Conservation (phyloP, 2,329 filamentous ascomycete genomes). For the Xylaria sp. region DNA sequence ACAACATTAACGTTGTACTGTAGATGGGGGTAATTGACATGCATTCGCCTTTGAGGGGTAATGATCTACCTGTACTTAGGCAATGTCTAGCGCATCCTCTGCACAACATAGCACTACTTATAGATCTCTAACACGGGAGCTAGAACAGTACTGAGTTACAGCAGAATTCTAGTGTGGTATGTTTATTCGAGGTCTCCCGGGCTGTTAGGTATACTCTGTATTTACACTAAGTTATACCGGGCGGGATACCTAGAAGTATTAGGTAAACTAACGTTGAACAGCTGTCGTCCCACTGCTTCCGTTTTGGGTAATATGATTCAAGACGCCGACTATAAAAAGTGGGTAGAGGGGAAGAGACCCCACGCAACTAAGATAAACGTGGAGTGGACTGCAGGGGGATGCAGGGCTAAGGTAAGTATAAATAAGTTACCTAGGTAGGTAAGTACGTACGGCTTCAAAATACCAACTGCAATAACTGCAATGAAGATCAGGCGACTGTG, state of each 20-base stretch:
- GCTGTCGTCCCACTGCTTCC: conserved; percentile 13
- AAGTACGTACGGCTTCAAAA: too few relatives aligned
- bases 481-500: conserved; percentile 27
- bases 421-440: too few relatives aligned
- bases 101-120: too few relatives aligned
- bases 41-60: too few relatives aligned
- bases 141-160: too few relatives aligned
- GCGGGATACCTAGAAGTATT: not conserved
- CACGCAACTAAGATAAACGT: conserved; percentile 32
- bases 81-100: too few relatives aligned
- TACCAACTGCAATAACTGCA: conserved; percentile 9
- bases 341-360: conserved; percentile 5
- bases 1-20: too few relatives aligned
- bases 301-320: conserved; percentile 9
- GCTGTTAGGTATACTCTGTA: not conserved
- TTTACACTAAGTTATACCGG: too few relatives aligned
- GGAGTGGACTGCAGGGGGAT: conserved; percentile 28
- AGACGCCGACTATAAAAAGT: conserved; percentile 7
- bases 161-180: too few relatives aligned
- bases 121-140: too few relatives aligned
- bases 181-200: not conserved
- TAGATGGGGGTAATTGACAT: not conserved
- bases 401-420: too few relatives aligned
- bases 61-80: too few relatives aligned
- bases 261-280: not conserved